Percentiles rank a stretch among this genome's conserved stretches.
Conservation (phyloP, 1,284 basidiomycete species). For the Ustilago trichophora region DNA sequence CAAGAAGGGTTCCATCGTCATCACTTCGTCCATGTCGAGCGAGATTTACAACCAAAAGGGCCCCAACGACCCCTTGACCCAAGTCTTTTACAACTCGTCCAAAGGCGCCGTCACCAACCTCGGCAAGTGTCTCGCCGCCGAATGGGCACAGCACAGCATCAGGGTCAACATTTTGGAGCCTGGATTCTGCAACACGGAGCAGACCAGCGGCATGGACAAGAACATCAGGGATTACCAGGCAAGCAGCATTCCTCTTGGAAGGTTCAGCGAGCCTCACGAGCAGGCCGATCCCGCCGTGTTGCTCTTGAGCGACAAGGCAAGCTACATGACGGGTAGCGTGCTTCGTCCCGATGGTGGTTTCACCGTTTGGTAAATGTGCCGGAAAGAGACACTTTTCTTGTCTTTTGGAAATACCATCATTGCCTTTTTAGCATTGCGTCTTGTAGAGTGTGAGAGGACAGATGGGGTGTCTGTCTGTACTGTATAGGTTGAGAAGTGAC, state of each 20-base stretch:
- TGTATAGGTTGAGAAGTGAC: too few species aligned
- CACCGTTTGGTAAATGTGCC: slow-evolving; percentile 58
- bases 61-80: slow-evolving; percentile 61
- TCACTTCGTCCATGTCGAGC: slow-evolving; percentile 66
- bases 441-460: too few species aligned
- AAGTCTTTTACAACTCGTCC: slow-evolving; percentile 66
- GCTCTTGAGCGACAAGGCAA: slow-evolving; percentile 62
- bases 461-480: too few species aligned
- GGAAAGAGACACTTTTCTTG: not conserved
- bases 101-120: slow-evolving; percentile 67
- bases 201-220: slow-evolving; percentile 65
- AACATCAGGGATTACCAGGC: slow-evolving; percentile 66
- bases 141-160: slow-evolving; percentile 65
- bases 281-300: slow-evolving; percentile 63
- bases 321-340: slow-evolving; percentile 60
- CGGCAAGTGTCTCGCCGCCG: slow-evolving; percentile 66
- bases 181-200: slow-evolving; percentile 66
- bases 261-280: slow-evolving; percentile 66
- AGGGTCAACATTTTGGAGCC: slow-evolving; percentile 66
- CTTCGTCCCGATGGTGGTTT: slow-evolving; percentile 64
- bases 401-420: not conserved
- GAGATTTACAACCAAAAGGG: slow-evolving; percentile 66
- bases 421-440: too few species aligned
- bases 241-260: slow-evolving; percentile 58
- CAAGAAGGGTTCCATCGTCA: slow-evolving; percentile 66